phyloP scores from a whole-genome alignment of 805 yeast species.

The Alloascoidea africana region DNA sequence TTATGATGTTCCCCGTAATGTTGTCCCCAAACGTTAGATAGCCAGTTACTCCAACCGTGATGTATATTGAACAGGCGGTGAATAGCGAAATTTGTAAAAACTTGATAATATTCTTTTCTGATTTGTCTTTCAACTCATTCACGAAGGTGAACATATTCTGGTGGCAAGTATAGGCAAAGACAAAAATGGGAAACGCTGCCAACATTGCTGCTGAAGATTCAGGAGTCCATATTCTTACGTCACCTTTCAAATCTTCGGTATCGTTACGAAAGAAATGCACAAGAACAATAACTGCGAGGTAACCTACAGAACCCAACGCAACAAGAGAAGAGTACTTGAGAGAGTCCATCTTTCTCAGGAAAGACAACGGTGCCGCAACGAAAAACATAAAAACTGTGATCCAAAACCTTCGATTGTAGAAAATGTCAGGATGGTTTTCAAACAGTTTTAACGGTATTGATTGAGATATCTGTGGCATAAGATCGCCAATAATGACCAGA shows the following conservation, averaged over 20 bases:
- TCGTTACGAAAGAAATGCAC: slow-evolving; percentile 52
- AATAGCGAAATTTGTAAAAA: slow-evolving; percentile 40
- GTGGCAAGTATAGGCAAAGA: slow-evolving; percentile 92
- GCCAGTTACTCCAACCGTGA: slow-evolving; percentile 67
- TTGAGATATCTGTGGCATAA: slow-evolving; percentile 38
- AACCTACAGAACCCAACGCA: slow-evolving; percentile 69
- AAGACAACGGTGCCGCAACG: slow-evolving; percentile 41
- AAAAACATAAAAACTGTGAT: slow-evolving; percentile 24
- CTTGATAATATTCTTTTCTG: slow-evolving; percentile 27
- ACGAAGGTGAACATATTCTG: slow-evolving; percentile 87
- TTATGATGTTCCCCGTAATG: slow-evolving; percentile 67
- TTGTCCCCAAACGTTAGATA: slow-evolving; percentile 76
- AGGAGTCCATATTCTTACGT: slow-evolving; percentile 32
- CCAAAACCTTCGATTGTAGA: slow-evolving; percentile 27
- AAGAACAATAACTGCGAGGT: slow-evolving; percentile 58
- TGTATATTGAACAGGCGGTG: slow-evolving; percentile 45
- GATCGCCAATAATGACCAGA: slow-evolving; percentile 57
- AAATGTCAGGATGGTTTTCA: slow-evolving; percentile 4
- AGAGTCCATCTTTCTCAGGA: slow-evolving; percentile 62
- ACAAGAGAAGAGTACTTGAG: slow-evolving; percentile 74
- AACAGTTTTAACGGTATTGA: slow-evolving; percentile 8
- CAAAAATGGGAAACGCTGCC: slow-evolving; percentile 76
- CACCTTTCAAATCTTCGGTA: slow-evolving; percentile 33
- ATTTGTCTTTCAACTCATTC: slow-evolving; percentile 55
- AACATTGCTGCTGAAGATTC: slow-evolving; percentile 29